A percentile compares a stretch with the other conserved stretches of the same genome.
These are phyloP conservation scores for Candida glucosophila DNA, from an alignment of 1,139 yeast species.

Conservation along the genomic window DNA sequence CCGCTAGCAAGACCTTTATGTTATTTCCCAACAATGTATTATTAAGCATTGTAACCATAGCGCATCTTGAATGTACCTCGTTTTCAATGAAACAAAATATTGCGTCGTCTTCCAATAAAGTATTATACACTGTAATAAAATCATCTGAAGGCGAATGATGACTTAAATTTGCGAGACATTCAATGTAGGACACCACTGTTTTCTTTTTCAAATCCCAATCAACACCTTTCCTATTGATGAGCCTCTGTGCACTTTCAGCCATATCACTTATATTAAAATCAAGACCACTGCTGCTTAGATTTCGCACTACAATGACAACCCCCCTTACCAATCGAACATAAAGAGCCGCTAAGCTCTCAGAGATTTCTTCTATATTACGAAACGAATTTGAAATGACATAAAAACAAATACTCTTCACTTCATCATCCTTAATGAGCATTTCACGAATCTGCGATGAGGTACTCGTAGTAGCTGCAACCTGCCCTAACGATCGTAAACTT, in stretches of 20 bases:
- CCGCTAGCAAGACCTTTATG: background rate
- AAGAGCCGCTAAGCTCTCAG: no score
- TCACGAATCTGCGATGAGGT: no score
- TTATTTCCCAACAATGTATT: slow-evolving; percentile 2
- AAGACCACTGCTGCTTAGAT: slow-evolving; percentile 7
- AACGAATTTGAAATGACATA: no score
- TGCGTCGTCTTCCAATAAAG: slow-evolving; percentile 2
- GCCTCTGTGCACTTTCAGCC: slow-evolving; percentile 6
- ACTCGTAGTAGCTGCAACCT: no score
- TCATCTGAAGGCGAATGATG: slow-evolving; percentile 1
- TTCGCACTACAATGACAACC: slow-evolving; percentile 11
- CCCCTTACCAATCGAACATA: no score
- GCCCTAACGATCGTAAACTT: no score
- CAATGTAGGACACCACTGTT: slow-evolving; percentile 12
- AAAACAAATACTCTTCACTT: no score
- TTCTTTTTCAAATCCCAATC: slow-evolving; percentile 7
- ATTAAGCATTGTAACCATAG: slow-evolving; percentile 5
- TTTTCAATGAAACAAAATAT: slow-evolving; percentile 3
- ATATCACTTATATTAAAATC: slow-evolving; percentile 5
- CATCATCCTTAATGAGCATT: no score
- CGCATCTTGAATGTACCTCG: slow-evolving; percentile 5
- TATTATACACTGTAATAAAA: slow-evolving; percentile 1
- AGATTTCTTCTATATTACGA: no score
- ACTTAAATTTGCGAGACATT: slow-evolving; percentile 15
- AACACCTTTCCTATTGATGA: slow-evolving; percentile 3